Percentiles rank a stretch among this genome's conserved stretches.
These are phyloP conservation scores for Fusarium guadeloupense DNA, from an alignment of 2,329 filamentous ascomycete species.

Conservation along the genomic window DNA sequence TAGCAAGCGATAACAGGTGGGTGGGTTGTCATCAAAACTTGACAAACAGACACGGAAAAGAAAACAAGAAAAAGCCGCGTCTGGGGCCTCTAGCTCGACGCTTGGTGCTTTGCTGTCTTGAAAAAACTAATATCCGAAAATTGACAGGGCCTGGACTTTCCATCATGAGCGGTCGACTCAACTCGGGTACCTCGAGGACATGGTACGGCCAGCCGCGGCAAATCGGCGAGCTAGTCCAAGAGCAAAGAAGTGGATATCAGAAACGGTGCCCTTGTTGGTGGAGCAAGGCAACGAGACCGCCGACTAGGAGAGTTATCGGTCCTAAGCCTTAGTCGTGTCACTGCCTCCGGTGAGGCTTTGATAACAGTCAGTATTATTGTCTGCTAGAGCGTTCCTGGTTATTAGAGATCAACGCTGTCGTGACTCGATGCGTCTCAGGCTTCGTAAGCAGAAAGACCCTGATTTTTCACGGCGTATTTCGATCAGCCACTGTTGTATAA, in stretches of 20 bases:
- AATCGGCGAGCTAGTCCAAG: slow-evolving; percentile 35
- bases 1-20: slow-evolving; percentile 41
- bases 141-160: slow-evolving; percentile 36
- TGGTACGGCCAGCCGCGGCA: slow-evolving; percentile 42
- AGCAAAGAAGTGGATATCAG: slow-evolving; percentile 35
- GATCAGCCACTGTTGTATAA: not conserved
- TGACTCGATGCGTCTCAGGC: not conserved
- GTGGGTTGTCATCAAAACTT: slow-evolving; percentile 38
- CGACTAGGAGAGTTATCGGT: slow-evolving; percentile 28
- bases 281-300: slow-evolving; percentile 21
- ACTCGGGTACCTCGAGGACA: slow-evolving; percentile 21
- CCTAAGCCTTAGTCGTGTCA: slow-evolving; percentile 31
- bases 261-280: slow-evolving; percentile 29
- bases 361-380: slow-evolving; percentile 16
- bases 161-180: slow-evolving; percentile 19
- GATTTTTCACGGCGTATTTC: slow-evolving; percentile 2
- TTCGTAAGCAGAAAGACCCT: not conserved
- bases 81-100: slow-evolving; percentile 31
- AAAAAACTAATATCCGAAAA: slow-evolving; percentile 41
- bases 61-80: slow-evolving; percentile 38
- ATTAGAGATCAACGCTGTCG: not conserved
- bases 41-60: slow-evolving; percentile 40
- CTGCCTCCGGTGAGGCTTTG: slow-evolving; percentile 30
- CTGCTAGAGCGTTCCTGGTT: not conserved
- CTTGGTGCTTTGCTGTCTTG: slow-evolving; percentile 22